phyloP scores from a whole-genome alignment of 371 early-diverging fungal genomes.

The Mortierella sp. region DNA sequence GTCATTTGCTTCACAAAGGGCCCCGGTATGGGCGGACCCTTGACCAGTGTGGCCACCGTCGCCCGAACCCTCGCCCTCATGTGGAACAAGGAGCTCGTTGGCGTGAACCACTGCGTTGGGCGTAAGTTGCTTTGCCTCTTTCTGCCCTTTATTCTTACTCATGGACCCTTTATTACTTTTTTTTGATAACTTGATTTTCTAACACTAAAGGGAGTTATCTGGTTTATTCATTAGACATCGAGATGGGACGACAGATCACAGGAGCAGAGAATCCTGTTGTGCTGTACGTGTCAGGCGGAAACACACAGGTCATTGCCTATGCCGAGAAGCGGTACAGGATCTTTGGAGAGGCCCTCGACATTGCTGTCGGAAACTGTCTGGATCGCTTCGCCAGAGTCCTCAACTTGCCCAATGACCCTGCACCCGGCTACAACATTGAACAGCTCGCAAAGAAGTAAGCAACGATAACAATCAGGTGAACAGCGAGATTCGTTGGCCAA shows the following conservation, averaged over 20 bases:
- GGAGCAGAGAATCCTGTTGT: slow-evolving; percentile 97
- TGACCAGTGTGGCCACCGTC: slow-evolving; percentile 93
- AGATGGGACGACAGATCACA: slow-evolving; percentile 99
- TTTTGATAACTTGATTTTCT: too few species aligned
- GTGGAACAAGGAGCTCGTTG: slow-evolving; percentile 96
- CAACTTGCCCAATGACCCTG: slow-evolving; percentile 96
- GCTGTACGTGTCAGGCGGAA: slow-evolving; percentile 99
- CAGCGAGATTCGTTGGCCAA: background rate
- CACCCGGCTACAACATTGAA: slow-evolving; percentile 99
- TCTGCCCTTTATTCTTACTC: background rate
- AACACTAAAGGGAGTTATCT: background rate
- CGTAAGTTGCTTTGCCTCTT: slow-evolving; percentile 66
- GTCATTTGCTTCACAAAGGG: slow-evolving; percentile 99
- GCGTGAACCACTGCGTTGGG: slow-evolving; percentile 99
- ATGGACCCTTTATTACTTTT: background rate
- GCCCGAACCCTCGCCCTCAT: slow-evolving; percentile 95
- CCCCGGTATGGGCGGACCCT: slow-evolving; percentile 99
- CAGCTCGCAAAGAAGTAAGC: slow-evolving; percentile 89
- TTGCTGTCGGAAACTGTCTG: slow-evolving; percentile 99
- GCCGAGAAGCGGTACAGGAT: slow-evolving; percentile 95
- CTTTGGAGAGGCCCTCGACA: slow-evolving; percentile 99
- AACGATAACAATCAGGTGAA: background rate
- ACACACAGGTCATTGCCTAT: slow-evolving; percentile 99
- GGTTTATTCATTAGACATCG: slow-evolving; percentile 83
- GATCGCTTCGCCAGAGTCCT: slow-evolving; percentile 98